Base-by-base conservation (phyloP, 139 green algal species). In the Chara braunii region DNA sequence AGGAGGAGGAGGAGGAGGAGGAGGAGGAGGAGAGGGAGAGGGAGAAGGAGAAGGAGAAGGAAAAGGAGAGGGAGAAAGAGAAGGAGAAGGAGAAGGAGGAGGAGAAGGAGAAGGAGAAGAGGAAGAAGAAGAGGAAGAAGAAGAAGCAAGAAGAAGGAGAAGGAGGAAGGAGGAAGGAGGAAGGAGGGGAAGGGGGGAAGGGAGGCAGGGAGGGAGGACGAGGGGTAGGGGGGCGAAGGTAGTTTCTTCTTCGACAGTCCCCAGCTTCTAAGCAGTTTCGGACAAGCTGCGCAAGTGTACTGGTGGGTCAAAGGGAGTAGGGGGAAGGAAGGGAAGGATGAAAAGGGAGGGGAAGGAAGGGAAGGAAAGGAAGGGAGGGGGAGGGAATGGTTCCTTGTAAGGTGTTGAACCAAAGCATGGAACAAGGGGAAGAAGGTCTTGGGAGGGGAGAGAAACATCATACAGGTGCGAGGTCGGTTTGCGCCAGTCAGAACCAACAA, bases 401-500 rank as follows among this genome's bases (percentile, higher is more conserved):
- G n/a, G n/a, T n/a, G n/a, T 48, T 26, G n/a, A 48, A 48, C 40
- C 18, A 26, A 26, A 26, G 18, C 18, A 48, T 48, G 18, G 40
- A 48, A 48, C n/a, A 18, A n/a, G 18, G 40, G 18, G n/a, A 48
- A 26, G 40, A 18, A 48, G 18, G 40, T 18, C n/a, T 48, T n/a
- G 40, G 18, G 40, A 48, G n/a, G 18, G 18, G 40, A 48, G 40
- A 18, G n/a, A n/a, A 18, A 26, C n/a, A 26, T 48, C 18, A n/a
- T 48, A n/a, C n/a, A n/a, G n/a, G 40, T 18, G n/a, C 18, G 18
- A 26, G 40, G 8, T 55, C 8, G 35, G 29, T 7, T 28, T 7
- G 53, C 53, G 53, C 33, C 53, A 32, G 36, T 59, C 50, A 31
- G 29, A 56, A 35, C 50, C 50, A 35, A 35, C 33, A 35, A 32